Evolutionary conservation across 257 asterid species (phyloP).

Genomic region (Craterostigma plantagineum): DNA sequence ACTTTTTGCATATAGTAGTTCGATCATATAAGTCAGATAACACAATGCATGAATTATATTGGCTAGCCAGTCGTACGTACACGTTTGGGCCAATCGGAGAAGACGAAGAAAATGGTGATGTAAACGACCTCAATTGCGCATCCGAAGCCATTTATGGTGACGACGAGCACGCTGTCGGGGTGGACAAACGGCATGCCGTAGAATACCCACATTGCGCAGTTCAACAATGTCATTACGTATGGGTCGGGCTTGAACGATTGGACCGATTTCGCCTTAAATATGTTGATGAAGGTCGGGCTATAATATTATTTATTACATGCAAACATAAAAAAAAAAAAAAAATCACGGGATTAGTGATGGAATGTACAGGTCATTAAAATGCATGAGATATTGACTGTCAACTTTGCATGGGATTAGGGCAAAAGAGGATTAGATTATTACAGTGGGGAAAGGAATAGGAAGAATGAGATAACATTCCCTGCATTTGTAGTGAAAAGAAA

Average conservation of each 20-base stretch:
- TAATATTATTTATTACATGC: too few species aligned
- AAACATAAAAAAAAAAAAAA: too few species aligned
- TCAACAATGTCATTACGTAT: slow-evolving; percentile 21
- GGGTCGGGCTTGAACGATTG: slow-evolving; percentile 33
- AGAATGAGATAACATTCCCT: slow-evolving; percentile 47
- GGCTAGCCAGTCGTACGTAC: too few species aligned
- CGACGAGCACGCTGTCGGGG: slow-evolving; percentile 21
- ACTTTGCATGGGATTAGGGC: background rate
- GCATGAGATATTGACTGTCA: background rate
- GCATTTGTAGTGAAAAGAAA: slow-evolving; percentile 9
- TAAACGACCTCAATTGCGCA: slow-evolving; percentile 15
- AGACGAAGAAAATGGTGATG: slow-evolving; percentile 16
- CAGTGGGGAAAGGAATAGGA: slow-evolving; percentile 43
- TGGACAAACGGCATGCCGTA: slow-evolving; percentile 37
- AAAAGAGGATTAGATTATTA: slow-evolving; percentile 16
- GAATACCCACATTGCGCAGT: slow-evolving; percentile 34
- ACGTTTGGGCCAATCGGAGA: slow-evolving; percentile 15
- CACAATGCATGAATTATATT: too few species aligned
- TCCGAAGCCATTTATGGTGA: slow-evolving; percentile 28
- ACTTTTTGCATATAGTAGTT: too few species aligned
- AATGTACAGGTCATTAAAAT: background rate
- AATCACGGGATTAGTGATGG: too few species aligned
- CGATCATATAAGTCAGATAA: too few species aligned
- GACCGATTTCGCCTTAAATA: slow-evolving; percentile 35
- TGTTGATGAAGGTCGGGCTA: slow-evolving; percentile 45